Percentiles rank a stretch among this genome's conserved stretches.
These are phyloP conservation scores for Candida broadrunensis DNA, from an alignment of 805 yeast genomes.

Conservation along the genomic window DNA sequence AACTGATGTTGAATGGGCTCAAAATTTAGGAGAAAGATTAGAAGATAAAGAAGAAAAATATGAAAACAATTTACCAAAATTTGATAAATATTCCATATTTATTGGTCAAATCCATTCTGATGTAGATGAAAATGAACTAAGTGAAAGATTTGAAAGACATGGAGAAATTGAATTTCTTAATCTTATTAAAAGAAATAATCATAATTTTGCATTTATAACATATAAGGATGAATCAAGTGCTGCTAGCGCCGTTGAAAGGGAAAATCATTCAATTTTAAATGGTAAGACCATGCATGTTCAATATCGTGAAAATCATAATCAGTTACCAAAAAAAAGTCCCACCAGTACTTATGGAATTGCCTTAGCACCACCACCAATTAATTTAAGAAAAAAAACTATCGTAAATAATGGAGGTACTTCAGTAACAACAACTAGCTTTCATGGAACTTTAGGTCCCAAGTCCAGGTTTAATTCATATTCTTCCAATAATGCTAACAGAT, in stretches of 20 bases:
- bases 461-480: constrained; percentile 11
- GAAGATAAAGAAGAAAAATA: constrained; percentile 4
- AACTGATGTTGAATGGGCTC: constrained; percentile 83
- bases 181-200: constrained; percentile 47
- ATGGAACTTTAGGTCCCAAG: not conserved
- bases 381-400: constrained; percentile 43
- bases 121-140: constrained; percentile 54
- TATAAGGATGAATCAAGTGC: constrained; percentile 68
- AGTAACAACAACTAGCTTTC: not conserved
- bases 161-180: constrained; percentile 63
- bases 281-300: constrained; percentile 82
- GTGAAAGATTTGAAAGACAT: constrained; percentile 60
- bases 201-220: constrained; percentile 71
- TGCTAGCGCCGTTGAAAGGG: constrained; percentile 82
- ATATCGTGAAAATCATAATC: constrained; percentile 55
- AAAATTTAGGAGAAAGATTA: constrained; percentile 57
- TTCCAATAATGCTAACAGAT: constrained; percentile 9
- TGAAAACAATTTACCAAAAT: constrained; percentile 8
- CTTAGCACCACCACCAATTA: constrained; percentile 82
- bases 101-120: constrained; percentile 66
- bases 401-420: not conserved
- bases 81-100: constrained; percentile 73
- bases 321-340: constrained; percentile 1
- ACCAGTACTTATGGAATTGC: constrained; percentile 26
- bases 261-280: constrained; percentile 74